Evolutionary conservation across 2,329 filamentous ascomycete genomes (phyloP), one percentile per base, ranked within the genome.

Genomic region (Rhynchosporium agropyri): DNA sequence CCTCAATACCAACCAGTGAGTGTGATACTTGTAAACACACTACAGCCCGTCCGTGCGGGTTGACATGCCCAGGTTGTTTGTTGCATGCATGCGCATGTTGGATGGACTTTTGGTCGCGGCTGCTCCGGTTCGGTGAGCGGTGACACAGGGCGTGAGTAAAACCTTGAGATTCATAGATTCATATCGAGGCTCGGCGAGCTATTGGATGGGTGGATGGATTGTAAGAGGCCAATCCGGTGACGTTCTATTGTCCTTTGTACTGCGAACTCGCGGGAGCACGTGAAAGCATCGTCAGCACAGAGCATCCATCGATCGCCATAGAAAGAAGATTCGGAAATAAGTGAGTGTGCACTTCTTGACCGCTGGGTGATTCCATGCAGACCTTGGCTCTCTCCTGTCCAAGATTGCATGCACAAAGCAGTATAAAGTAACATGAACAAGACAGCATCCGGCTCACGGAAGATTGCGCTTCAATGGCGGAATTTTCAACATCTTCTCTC

Each of bases 381-480:
- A 36, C 43, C 61, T 43, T 62, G n/a, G 45, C 42, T 40, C 26
- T 15, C 29, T 54, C 36, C 36, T 20, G 20, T 20, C 20, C 20
- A 20, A 20, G 20, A 20, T 20, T 20, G 20, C 20, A 1, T 20
- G 20, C 20, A 20, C 20, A 20, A 20, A 36, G 9, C 9, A 36
- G 33, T 36, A 48, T 36, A 33, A 36, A 7, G 20, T 46, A 28
- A 45, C 49, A 46, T 48, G 26, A 45, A 56, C 46, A 53, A 64
- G 63, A 64, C 60, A 63, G 54, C 50, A 55, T 33, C 48, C 8
- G 40, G 45, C 58, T 60, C 62, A 66, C 64, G 50, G 50, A 61
- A 59, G 57, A 51, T 12, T n/a, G 36, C 6, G 20, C 40, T 42
- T 33, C 46, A 45, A 48, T 56, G 49, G 58, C 20, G 33, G 9